phyloP scores from a whole-genome alignment of 1,139 yeast species.

The Insectozyma bohioensis region DNA sequence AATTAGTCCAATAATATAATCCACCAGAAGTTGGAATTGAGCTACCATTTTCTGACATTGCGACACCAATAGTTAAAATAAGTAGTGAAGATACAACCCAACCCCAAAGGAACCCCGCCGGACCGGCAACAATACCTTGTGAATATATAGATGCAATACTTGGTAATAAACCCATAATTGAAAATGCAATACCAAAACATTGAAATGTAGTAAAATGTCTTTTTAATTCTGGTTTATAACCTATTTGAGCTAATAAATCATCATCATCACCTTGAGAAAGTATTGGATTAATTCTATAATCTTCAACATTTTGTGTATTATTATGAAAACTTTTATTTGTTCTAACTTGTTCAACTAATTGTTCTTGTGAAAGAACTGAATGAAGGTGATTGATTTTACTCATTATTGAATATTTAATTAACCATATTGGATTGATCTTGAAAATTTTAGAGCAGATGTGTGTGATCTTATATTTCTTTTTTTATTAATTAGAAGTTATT shows the following conservation, averaged over 20 bases:
- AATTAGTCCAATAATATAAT: conserved; percentile 55
- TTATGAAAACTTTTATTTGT: conserved; percentile 24
- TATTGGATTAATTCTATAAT: conserved; percentile 17
- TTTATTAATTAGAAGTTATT: too few relatives aligned
- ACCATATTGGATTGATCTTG: too few relatives aligned
- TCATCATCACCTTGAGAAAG: conserved; percentile 29
- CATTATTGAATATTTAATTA: not conserved
- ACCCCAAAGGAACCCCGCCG: conserved; percentile 61
- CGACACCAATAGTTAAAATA: conserved; percentile 55
- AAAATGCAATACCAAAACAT: conserved; percentile 52
- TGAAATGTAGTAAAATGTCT: conserved; percentile 49
- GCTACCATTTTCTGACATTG: conserved; percentile 66
- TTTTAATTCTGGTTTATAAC: conserved; percentile 50
- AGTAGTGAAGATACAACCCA: conserved; percentile 62
- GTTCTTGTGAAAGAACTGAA: conserved; percentile 24
- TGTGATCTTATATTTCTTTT: too few relatives aligned
- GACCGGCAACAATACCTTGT: conserved; percentile 41
- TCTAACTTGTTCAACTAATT: conserved; percentile 24
- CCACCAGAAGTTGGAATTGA: conserved; percentile 74
- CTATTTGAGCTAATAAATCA: conserved; percentile 51
- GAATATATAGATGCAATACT: conserved; percentile 40
- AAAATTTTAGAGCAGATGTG: too few relatives aligned
- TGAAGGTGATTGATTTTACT: conserved; percentile 9
- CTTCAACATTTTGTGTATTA: conserved; percentile 28
- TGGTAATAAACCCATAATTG: conserved; percentile 53